These are phyloP conservation scores for Fusarium nodosum DNA, from an alignment of 2,329 filamentous ascomycete species.

Conservation along the genomic window DNA sequence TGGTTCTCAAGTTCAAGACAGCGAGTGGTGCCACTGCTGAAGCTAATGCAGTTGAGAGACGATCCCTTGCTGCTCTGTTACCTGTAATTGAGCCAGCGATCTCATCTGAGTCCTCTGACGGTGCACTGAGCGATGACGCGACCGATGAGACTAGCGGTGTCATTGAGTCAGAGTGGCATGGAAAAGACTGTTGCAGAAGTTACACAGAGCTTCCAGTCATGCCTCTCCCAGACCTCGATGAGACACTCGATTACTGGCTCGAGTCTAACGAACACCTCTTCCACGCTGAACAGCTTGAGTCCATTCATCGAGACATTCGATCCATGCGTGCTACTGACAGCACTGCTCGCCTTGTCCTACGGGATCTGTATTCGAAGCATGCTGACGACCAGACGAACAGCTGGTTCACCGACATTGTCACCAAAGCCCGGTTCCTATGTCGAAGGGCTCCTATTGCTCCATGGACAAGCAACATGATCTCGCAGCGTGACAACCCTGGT, in stretches of 20 bases:
- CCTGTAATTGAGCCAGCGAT: not conserved
- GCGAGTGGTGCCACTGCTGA: not conserved
- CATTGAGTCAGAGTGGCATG: slow-evolving; percentile 3
- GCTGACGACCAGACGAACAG: not conserved
- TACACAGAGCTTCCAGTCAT: slow-evolving; percentile 5
- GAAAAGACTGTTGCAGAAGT: not conserved
- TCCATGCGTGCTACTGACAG: slow-evolving; percentile 1
- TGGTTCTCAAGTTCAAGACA: not conserved
- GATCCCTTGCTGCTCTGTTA: not conserved
- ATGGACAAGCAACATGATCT: slow-evolving; percentile 12
- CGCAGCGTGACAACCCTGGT: slow-evolving; percentile 1
- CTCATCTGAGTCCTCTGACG: not conserved
- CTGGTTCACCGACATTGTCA: slow-evolving; percentile 11
- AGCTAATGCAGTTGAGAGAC: not conserved
- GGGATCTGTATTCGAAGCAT: not conserved
- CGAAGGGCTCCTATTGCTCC: slow-evolving; percentile 2
- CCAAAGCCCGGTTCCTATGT: slow-evolving; percentile 3
- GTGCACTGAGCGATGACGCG: not conserved
- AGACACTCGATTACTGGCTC: slow-evolving; percentile 17
- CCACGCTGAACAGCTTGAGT: not conserved
- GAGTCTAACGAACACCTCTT: slow-evolving; percentile 6
- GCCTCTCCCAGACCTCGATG: slow-evolving; percentile 5
- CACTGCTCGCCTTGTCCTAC: not conserved
- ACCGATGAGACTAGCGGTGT: not conserved
- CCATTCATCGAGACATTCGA: not conserved